Percentiles rank a stretch among this genome's conserved stretches.
Conservation (phyloP, 2,329 filamentous ascomycete genomes). For the Fonsecaea pugnacius region DNA sequence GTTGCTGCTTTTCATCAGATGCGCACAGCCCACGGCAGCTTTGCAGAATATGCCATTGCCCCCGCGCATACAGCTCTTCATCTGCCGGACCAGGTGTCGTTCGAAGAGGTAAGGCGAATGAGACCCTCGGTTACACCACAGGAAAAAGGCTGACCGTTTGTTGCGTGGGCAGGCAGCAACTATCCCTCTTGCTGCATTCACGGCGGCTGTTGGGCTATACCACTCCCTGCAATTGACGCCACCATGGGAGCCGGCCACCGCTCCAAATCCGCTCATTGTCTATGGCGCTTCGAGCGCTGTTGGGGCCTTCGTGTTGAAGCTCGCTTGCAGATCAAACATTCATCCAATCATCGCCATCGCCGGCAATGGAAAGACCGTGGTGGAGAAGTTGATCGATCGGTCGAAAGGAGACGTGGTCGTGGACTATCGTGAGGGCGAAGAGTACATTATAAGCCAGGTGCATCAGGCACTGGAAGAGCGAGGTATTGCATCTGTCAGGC, state of each 20-base stretch:
- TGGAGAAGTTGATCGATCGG: constrained; percentile 51
- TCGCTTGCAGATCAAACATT: constrained; percentile 60
- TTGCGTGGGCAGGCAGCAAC: constrained; percentile 22
- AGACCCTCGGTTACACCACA: not conserved
- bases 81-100: constrained; percentile 56
- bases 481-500: constrained; percentile 52
- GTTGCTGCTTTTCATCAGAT: constrained; percentile 49
- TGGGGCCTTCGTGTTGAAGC: constrained; percentile 62
- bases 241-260: constrained; percentile 14
- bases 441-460: constrained; percentile 54
- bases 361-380: constrained; percentile 43
- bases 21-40: constrained; percentile 54
- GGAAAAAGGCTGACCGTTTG: not conserved
- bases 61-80: constrained; percentile 60
- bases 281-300: constrained; percentile 63
- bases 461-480: constrained; percentile 47
- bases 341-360: constrained; percentile 66
- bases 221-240: constrained; percentile 15
- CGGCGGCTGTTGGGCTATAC: constrained; percentile 18
- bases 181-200: constrained; percentile 23
- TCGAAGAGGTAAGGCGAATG: constrained; percentile 52
- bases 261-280: constrained; percentile 50
- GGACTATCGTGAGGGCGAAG: constrained; percentile 64
- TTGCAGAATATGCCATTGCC: constrained; percentile 61
- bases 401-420: constrained; percentile 62